Evolutionary conservation across 768 basidiomycete genomes (phyloP), one percentile per base, ranked within the genome.

Genomic region (Leucosporidium yakuticum): DNA sequence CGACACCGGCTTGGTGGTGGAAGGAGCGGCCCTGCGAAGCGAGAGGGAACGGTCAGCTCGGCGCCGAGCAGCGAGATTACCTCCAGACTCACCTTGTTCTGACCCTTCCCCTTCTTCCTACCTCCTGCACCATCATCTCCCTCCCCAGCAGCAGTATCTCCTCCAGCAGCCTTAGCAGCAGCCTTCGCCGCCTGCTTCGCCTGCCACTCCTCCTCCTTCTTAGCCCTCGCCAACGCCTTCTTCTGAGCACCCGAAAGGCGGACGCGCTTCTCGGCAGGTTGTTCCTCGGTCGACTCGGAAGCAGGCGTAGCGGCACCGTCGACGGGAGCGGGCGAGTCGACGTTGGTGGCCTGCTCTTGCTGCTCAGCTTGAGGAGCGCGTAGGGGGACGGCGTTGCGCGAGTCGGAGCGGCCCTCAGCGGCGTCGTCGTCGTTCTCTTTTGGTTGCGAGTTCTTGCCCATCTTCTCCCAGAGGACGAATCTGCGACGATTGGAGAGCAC

Each of bases 31-130:
- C 55, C 69, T 69, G 55, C 20, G 5, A n/a, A 59, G 15, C 9
- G 3, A 8, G 56, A 48, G 11, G 19, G 9, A 34, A 2, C 21
- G 2, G 44, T 25, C 36, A 60, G 39, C 4, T 89, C 88, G 75
- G 94, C 93, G 62, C 85, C 82, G 23, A 89, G 88, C 23, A 83
- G 86, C 78, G 91, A 93, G 20, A 86, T 83, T 51, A 5, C 19
- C 56, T 5, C 9, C 7, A 3, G 20, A 31, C 94, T 79, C 19
- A 85, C 87, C 77, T 91, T 94, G 78, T 95, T 96, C 67, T 87
- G 85, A 3, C 93, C 93, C 47, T 73, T 73, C 6, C 61, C 49
- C 53, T 75, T 61, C 65, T 57, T 49, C 23, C 27, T 31, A 1
- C 64, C 65, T 7, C 69, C 72, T 75, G 76, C 67, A 77, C 77